Conservation (phyloP, 2,329 filamentous ascomycete species). For the Diaporthe sp. region DNA sequence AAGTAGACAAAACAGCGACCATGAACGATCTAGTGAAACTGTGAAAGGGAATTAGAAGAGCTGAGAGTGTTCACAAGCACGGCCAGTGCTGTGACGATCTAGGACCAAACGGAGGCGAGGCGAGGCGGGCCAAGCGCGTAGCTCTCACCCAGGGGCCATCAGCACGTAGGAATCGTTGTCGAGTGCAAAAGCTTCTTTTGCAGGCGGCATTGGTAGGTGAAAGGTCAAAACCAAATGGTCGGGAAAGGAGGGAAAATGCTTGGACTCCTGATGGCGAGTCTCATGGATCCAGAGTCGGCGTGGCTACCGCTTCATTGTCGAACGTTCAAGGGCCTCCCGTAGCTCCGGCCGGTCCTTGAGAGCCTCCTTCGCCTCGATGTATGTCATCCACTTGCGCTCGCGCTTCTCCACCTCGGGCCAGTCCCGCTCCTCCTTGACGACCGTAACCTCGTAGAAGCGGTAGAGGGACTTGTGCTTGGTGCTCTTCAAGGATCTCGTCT, state of each 20-base stretch:
- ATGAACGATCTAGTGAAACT: conserved; percentile 22
- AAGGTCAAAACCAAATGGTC: conserved; percentile 9
- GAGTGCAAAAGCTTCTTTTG: conserved; percentile 30
- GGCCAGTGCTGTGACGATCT: conserved; percentile 12
- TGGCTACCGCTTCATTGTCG: conserved; percentile 72
- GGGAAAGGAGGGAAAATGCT: background rate
- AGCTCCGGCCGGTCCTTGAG: conserved; percentile 87
- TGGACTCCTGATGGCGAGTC: conserved; percentile 2
- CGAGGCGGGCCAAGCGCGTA: conserved; percentile 24
- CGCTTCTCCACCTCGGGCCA: conserved; percentile 98
- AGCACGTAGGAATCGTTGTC: background rate
- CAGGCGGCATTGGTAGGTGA: conserved; percentile 17
- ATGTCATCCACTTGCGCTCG: conserved; percentile 90
- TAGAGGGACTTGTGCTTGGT: conserved; percentile 77
- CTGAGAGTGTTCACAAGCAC: conserved; percentile 11
- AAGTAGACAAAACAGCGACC: background rate
- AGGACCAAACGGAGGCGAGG: conserved; percentile 16
- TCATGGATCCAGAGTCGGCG: conserved; percentile 2
- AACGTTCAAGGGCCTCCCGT: conserved; percentile 86
- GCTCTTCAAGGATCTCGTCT: conserved; percentile 84
- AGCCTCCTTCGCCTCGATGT: conserved; percentile 82
- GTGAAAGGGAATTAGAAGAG: conserved; percentile 25
- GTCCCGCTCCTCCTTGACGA: conserved; percentile 84
- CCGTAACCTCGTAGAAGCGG: conserved; percentile 89
- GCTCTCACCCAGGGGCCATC: background rate